Conservation (phyloP, 202 grass and related monocot species). For the Bolboschoenoplectus hybrid region DNA sequence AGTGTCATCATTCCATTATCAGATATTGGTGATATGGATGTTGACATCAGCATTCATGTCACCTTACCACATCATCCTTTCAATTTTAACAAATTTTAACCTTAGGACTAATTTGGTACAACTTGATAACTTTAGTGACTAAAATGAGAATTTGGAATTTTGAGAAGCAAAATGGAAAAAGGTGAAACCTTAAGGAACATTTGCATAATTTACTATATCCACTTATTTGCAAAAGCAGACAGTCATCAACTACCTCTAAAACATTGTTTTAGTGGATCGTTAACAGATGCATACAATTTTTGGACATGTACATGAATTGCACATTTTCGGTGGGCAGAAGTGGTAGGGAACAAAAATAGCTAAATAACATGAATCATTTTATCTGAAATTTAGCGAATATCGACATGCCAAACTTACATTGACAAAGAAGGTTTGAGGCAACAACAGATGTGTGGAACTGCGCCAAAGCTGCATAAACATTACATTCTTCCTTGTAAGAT, state of each 20-base stretch:
- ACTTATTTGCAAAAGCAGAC: background rate
- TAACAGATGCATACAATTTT: background rate
- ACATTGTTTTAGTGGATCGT: background rate
- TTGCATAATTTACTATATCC: background rate
- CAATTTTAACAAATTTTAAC: constrained; percentile 11
- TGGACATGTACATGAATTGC: background rate
- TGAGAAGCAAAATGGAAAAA: background rate
- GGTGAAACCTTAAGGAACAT: background rate
- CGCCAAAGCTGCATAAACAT: constrained; percentile 71
- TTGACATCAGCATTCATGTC: background rate
- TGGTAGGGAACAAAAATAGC: background rate
- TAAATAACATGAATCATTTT: constrained; percentile 31
- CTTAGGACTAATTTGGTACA: background rate
- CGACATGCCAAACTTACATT: constrained; percentile 88
- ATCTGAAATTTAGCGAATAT: constrained; percentile 66
- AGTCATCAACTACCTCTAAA: background rate
- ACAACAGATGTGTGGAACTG: constrained; percentile 61
- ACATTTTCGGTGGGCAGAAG: background rate
- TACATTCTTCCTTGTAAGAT: constrained; percentile 78
- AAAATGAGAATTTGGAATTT: constrained; percentile 14
- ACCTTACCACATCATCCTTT: background rate
- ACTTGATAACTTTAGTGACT: background rate
- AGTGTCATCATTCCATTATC: background rate
- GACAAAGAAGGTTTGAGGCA: constrained; percentile 93
- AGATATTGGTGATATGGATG: background rate